A percentile compares a stretch with the other conserved stretches of the same genome.
These are phyloP conservation scores for Alternaria sp. DNA, from an alignment of 2,329 filamentous ascomycete species.

Conservation along the genomic window DNA sequence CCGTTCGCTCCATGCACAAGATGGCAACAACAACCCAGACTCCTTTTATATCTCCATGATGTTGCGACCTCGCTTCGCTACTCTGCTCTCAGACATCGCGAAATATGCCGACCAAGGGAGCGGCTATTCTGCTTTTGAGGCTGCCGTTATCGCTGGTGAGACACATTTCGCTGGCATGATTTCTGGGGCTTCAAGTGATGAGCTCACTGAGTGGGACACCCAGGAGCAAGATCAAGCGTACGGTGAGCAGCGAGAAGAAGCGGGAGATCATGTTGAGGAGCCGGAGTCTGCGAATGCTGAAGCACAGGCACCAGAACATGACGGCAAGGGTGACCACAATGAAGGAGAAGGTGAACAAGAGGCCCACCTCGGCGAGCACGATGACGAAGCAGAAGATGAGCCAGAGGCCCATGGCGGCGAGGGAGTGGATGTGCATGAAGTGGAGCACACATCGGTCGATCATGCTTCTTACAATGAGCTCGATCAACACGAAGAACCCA, in stretches of 20 bases:
- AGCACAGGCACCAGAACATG: constrained; percentile 1
- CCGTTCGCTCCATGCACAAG: constrained; percentile 64
- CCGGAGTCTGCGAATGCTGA: constrained; percentile 6
- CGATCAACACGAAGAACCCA: neutral
- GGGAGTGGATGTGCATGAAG: neutral
- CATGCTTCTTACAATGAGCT: neutral
- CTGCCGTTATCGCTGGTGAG: constrained; percentile 35
- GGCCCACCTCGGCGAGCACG: neutral
- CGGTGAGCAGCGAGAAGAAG: constrained; percentile 3
- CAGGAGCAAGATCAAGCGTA: constrained; percentile 14
- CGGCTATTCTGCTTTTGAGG: constrained; percentile 59
- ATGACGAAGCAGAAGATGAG: neutral
- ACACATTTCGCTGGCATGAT: constrained; percentile 31
- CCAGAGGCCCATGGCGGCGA: neutral
- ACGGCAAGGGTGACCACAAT: constrained; percentile 4
- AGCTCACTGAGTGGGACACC: constrained; percentile 30
- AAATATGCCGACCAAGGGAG: constrained; percentile 63
- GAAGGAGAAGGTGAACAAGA: neutral
- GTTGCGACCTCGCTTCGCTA: constrained; percentile 61
- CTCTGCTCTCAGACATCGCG: constrained; percentile 60
- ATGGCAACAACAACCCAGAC: constrained; percentile 59
- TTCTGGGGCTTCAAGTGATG: constrained; percentile 26
- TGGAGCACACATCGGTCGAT: neutral
- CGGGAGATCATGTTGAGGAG: neutral
- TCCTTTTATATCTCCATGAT: constrained; percentile 66